Base-by-base conservation (phyloP, 1,284 basidiomycete genomes). In the Rhodotorula sp. region DNA sequence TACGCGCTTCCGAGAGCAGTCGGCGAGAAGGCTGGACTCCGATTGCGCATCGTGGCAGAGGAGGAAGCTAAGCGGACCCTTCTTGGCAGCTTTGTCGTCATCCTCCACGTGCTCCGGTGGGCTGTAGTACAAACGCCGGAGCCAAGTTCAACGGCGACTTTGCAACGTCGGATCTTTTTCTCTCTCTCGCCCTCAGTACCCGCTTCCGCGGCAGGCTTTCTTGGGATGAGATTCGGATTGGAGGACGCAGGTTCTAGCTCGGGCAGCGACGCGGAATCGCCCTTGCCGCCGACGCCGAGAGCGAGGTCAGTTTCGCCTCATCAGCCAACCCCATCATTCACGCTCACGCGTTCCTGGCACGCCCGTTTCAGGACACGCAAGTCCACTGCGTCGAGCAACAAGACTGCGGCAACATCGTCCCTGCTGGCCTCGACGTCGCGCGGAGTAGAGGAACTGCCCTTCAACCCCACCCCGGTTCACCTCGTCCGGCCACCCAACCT, bases 1-100 rank as follows among this genome's bases (percentile, higher is more conserved):
- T 62, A 74, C 21, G 67, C 64, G 7, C 67, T 69, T 2, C 72
- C 72, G 62, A 70, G 52, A 26, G 67, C 61, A 43, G 47, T 26
- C 16, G 66, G 45, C 1, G 72, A 69, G 14, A 55, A n/a, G 8
- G 61, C 47, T 14, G 34, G 48, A 21, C 7, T 23, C 19, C 49
- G 23, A 18, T 50, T 50, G 1, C 49, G 19, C 49, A 19, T 38
- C 34, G 47, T 26, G 12, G 50, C 6, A 21, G 54, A n/a, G 28
- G 45, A 5, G 31, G 43, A 4, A 28, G 38, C 15, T n/a, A 7
- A n/a, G 5, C 15, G 21, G 48, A n/a, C 19, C 21, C 0, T 3
- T 10, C 31, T 26, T 1, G 38, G 48, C 14, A 43, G 38, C 38
- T 43, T 43, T 43, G 38, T 43, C 38, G 10, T 43, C 38, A 43